These are phyloP conservation scores for Tillandsia fasciculata DNA, from an alignment of 176 grass and related monocot genomes.

Conservation along the genomic window DNA sequence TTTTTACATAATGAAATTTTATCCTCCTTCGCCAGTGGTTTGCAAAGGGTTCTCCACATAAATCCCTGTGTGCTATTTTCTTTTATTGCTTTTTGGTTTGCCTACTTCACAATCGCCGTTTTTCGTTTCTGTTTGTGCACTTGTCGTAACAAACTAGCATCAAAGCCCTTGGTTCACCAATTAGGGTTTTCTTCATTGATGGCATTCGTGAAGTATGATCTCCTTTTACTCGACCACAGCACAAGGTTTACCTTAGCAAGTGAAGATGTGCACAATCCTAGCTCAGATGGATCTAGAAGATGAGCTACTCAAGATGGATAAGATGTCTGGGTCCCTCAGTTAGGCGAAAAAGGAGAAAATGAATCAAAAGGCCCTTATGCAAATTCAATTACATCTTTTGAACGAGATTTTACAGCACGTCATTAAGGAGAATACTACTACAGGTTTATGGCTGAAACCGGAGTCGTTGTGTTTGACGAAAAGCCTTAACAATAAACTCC, in stretches of 20 bases:
- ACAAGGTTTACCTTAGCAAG: slow-evolving; percentile 6
- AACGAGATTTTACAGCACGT: slow-evolving; percentile 13
- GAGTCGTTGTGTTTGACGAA: slow-evolving; percentile 12
- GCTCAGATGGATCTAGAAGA: neutral
- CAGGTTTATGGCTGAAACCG: neutral
- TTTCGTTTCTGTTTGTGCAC: no score
- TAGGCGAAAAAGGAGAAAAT: neutral
- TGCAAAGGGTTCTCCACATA: no score
- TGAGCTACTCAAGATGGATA: neutral
- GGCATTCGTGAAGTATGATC: neutral
- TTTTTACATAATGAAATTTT: no score
- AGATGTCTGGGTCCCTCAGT: neutral
- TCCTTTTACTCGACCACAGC: neutral
- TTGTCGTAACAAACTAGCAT: no score
- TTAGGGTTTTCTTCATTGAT: neutral
- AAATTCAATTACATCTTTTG: slow-evolving; percentile 5
- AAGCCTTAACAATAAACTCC: neutral
- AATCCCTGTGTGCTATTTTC: no score
- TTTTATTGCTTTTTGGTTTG: no score
- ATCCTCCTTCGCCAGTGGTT: no score
- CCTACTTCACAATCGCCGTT: no score
- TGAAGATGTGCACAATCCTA: neutral
- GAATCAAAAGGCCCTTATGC: slow-evolving; percentile 1
- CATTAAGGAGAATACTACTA: neutral
- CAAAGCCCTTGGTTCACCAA: no score